These are phyloP conservation scores for Dryas octopetala DNA, from an alignment of 306 rosid species.

Conservation along the genomic window DNA sequence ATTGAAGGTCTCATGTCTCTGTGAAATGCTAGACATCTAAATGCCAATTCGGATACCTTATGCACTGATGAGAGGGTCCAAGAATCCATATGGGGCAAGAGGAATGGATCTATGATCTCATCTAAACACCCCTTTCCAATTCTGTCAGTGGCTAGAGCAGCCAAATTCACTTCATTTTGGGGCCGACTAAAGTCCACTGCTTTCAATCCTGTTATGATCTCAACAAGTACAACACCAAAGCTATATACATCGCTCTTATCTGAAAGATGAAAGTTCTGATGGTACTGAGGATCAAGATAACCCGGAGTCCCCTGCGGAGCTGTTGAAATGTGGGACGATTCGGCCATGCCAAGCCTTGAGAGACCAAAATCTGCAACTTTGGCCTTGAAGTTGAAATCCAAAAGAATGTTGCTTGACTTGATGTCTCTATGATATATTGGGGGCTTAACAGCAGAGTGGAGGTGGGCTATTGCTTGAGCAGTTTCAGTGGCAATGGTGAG, in stretches of 20 bases:
- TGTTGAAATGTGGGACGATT: conserved; percentile 82
- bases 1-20: conserved; percentile 92
- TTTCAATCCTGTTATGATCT: conserved; percentile 75
- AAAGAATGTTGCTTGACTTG: conserved; percentile 82
- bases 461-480: conserved; percentile 84
- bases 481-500: conserved; percentile 81
- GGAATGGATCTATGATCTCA: conserved; percentile 71
- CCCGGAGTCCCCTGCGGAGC: conserved; percentile 99
- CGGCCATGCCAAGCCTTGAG: conserved; percentile 75
- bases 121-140: conserved; percentile 62
- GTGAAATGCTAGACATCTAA: conserved; percentile 85
- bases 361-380: conserved; percentile 97
- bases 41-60: conserved; percentile 86
- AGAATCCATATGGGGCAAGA: conserved; percentile 40
- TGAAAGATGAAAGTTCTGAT: conserved; percentile 87
- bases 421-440: conserved; percentile 93
- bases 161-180: conserved; percentile 72
- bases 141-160: conserved; percentile 60
- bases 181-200: conserved; percentile 85
- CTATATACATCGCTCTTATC: conserved; percentile 94
- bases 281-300: conserved; percentile 92
- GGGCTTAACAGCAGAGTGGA: conserved; percentile 65
- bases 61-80: conserved; percentile 53
- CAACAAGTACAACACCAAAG: conserved; percentile 89
- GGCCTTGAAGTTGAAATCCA: conserved; percentile 62